These are phyloP conservation scores for Veloboletus limbatus DNA, from an alignment of 1,284 basidiomycete genomes.

Conservation along the genomic window DNA sequence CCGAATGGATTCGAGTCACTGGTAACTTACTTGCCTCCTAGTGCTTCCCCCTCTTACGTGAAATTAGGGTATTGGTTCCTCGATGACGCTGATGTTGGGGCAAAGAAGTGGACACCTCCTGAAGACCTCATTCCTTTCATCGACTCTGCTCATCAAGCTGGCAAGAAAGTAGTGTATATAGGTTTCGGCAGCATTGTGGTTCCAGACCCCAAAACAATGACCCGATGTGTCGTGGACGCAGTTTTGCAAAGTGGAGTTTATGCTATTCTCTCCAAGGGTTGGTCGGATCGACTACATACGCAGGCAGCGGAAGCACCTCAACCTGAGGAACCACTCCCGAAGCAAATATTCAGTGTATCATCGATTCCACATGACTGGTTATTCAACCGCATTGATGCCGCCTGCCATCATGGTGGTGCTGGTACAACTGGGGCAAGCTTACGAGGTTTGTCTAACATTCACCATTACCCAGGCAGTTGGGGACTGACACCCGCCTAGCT, in stretches of 20 bases:
- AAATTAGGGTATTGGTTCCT: slow-evolving; percentile 89
- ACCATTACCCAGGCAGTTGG: not conserved
- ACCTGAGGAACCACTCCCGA: slow-evolving; percentile 66
- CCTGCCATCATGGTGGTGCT: slow-evolving; percentile 96
- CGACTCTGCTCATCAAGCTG: slow-evolving; percentile 63
- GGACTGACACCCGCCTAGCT: slow-evolving; percentile 44
- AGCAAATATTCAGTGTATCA: slow-evolving; percentile 78
- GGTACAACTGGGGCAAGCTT: slow-evolving; percentile 94
- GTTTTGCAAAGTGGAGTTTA: slow-evolving; percentile 81
- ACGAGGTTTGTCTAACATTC: slow-evolving; percentile 52
- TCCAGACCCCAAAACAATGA: slow-evolving; percentile 90
- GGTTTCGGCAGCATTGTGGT: slow-evolving; percentile 99
- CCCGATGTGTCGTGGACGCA: slow-evolving; percentile 85
- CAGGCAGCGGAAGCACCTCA: slow-evolving; percentile 60
- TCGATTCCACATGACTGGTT: slow-evolving; percentile 98
- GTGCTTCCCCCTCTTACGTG: slow-evolving; percentile 11
- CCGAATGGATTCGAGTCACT: slow-evolving; percentile 96
- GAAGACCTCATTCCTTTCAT: slow-evolving; percentile 81
- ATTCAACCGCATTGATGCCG: slow-evolving; percentile 90
- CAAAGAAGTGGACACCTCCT: slow-evolving; percentile 87
- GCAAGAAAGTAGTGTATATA: slow-evolving; percentile 95
- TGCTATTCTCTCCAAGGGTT: slow-evolving; percentile 95
- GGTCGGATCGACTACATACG: slow-evolving; percentile 87
- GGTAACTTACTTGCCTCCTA: slow-evolving; percentile 43
- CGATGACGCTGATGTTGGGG: slow-evolving; percentile 83